phyloP scores from a whole-genome alignment of 345 rosid genomes.

The Anacardium occidentale region DNA sequence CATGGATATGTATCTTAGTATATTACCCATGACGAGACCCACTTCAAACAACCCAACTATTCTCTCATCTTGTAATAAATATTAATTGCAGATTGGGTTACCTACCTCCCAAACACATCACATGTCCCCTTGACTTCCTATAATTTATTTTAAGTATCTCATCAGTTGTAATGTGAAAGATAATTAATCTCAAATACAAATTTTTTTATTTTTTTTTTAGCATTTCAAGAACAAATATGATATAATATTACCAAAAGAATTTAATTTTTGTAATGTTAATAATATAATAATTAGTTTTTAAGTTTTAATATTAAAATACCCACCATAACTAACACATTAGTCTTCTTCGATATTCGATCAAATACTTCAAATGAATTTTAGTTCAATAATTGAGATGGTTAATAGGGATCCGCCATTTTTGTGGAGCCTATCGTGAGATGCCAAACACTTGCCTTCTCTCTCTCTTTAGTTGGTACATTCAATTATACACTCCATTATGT shows the following conservation, averaged over 20 bases:
- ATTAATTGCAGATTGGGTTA: slow-evolving; percentile 32
- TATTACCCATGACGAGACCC: background rate
- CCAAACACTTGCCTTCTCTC: slow-evolving; percentile 31
- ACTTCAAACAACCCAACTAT: slow-evolving; percentile 29
- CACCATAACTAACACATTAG: too few species aligned
- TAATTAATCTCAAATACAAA: too few species aligned
- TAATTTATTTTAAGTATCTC: background rate
- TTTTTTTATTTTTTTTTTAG: background rate
- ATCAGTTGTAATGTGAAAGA: too few species aligned
- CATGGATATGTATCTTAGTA: too few species aligned
- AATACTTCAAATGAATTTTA: background rate
- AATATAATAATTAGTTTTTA: too few species aligned
- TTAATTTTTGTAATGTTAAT: too few species aligned
- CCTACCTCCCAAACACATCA: slow-evolving; percentile 58
- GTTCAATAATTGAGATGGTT: slow-evolving; percentile 20
- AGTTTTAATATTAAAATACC: too few species aligned
- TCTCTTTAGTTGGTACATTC: too few species aligned
- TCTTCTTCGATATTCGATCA: background rate
- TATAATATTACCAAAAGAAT: too few species aligned
- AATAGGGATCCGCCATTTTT: slow-evolving; percentile 24
- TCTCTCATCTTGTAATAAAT: background rate
- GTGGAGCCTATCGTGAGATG: slow-evolving; percentile 18
- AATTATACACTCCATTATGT: too few species aligned
- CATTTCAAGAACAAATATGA: background rate
- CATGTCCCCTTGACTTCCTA: slow-evolving; percentile 27